Conservation (phyloP, 2,329 filamentous ascomycete species). For the Botryotinia globosa region DNA sequence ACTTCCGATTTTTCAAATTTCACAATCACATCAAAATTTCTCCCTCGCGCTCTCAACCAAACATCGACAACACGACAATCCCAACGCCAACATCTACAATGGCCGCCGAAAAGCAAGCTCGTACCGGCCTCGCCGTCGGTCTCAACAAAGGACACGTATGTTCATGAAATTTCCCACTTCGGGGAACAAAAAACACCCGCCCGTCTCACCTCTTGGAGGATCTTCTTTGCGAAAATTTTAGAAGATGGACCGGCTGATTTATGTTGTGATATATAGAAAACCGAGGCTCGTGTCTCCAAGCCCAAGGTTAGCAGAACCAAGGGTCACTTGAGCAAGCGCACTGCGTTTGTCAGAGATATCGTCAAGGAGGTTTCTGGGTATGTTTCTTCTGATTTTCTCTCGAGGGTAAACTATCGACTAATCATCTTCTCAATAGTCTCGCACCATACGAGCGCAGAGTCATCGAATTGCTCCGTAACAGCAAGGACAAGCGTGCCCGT, state of each 20-base stretch:
- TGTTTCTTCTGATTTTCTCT: slow-evolving; percentile 41
- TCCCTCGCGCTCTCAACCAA: slow-evolving; percentile 6
- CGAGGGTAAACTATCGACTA: slow-evolving; percentile 13
- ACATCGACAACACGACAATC: slow-evolving; percentile 13
- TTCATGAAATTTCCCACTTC: slow-evolving; percentile 33
- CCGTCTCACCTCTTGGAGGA: slow-evolving; percentile 72
- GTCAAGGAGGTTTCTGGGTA: slow-evolving; percentile 98
- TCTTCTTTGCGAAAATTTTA: slow-evolving; percentile 48
- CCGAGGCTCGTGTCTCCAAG: slow-evolving; percentile 74
- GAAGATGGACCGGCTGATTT: slow-evolving; percentile 36
- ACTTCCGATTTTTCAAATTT: slow-evolving; percentile 2
- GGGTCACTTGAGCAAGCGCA: slow-evolving; percentile 95
- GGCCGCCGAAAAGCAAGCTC: slow-evolving; percentile 58
- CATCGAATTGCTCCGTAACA: slow-evolving; percentile 98
- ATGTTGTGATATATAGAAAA: slow-evolving; percentile 61
- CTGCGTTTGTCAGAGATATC: slow-evolving; percentile 93
- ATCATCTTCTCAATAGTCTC: slow-evolving; percentile 51
- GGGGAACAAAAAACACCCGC: slow-evolving; percentile 32
- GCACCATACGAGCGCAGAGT: slow-evolving; percentile 97
- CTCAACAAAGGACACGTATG: slow-evolving; percentile 63
- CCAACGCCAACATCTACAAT: slow-evolving; percentile 40
- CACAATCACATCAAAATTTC: not conserved
- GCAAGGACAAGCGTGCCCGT: slow-evolving; percentile 97
- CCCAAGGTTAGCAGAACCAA: slow-evolving; percentile 81
- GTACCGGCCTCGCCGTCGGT: slow-evolving; percentile 59